Conservation (phyloP, 164 flowering plant species). For the Echeveria elegans region DNA sequence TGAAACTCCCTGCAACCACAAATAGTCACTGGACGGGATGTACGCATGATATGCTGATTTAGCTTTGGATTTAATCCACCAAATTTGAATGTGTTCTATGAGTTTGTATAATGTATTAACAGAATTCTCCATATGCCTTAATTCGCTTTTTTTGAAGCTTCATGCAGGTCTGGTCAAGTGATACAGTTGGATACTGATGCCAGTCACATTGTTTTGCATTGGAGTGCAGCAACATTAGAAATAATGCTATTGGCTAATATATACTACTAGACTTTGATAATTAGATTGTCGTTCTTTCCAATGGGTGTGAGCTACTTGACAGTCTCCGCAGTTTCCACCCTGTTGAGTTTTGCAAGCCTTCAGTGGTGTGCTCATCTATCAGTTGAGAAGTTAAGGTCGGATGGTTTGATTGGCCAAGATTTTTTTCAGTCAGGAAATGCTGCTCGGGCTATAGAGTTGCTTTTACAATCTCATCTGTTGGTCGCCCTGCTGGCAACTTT, state of each 20-base stretch:
- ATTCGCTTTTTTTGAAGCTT: background rate
- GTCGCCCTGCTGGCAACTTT: constrained; percentile 51
- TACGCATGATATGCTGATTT: background rate
- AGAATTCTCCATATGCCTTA: background rate
- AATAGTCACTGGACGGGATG: no score
- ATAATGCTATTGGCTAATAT: background rate
- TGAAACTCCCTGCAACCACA: no score
- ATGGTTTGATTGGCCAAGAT: constrained; percentile 37
- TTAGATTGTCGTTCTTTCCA: background rate
- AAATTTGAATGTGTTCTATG: background rate
- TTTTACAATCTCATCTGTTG: constrained; percentile 54
- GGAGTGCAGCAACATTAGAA: background rate
- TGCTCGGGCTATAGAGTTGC: constrained; percentile 38
- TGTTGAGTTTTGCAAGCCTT: constrained; percentile 57
- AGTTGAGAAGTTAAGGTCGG: constrained; percentile 37
- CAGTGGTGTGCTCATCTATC: constrained; percentile 53
- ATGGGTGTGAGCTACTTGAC: constrained; percentile 67
- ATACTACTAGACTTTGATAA: background rate
- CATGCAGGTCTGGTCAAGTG: background rate
- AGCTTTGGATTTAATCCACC: background rate
- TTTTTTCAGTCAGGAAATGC: constrained; percentile 33
- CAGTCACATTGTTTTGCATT: background rate
- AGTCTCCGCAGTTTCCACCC: constrained; percentile 45
- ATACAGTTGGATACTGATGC: no score
- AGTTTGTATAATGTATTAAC: background rate